Evolutionary conservation across 208 protist species (phyloP).

Genomic region (Acanthamoeba royreba): DNA sequence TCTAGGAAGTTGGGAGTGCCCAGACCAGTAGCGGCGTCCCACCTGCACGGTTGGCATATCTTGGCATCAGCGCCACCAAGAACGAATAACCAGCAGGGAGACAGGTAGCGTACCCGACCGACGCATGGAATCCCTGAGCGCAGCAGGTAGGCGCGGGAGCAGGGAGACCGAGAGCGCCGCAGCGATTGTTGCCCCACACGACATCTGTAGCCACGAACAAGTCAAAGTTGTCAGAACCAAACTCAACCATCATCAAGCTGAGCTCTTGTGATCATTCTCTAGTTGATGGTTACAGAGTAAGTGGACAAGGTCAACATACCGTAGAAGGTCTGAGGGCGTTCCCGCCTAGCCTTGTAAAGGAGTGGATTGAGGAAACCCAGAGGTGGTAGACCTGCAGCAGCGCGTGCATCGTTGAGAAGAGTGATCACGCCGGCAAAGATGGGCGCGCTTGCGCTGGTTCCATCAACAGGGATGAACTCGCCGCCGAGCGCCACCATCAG

Average conservation of each 20-base stretch:
- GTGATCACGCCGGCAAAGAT: constrained; percentile 57
- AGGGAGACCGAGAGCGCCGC: background rate
- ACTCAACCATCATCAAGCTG: no score
- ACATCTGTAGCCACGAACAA: no score
- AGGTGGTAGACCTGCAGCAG: background rate
- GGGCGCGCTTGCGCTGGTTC: constrained; percentile 56
- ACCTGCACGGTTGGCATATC: background rate
- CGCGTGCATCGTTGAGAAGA: constrained; percentile 40
- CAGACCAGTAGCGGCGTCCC: background rate
- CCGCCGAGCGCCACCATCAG: constrained; percentile 44
- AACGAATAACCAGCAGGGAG: background rate
- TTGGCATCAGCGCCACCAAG: background rate
- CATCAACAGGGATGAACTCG: constrained; percentile 11
- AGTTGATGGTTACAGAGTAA: background rate
- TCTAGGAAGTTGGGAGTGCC: constrained; percentile 26
- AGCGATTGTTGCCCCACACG: background rate
- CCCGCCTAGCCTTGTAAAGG: background rate
- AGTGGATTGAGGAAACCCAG: constrained; percentile 15
- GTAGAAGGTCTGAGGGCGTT: constrained; percentile 1
- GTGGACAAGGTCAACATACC: background rate
- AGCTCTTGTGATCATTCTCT: no score
- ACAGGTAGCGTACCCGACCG: background rate
- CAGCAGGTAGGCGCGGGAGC: background rate
- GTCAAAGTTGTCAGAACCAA: no score
- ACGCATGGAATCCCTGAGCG: background rate